A percentile compares a stretch with the other conserved stretches of the same genome.
Conservation (phyloP, 2,329 filamentous ascomycete species). For the Aspergillus latus region DNA sequence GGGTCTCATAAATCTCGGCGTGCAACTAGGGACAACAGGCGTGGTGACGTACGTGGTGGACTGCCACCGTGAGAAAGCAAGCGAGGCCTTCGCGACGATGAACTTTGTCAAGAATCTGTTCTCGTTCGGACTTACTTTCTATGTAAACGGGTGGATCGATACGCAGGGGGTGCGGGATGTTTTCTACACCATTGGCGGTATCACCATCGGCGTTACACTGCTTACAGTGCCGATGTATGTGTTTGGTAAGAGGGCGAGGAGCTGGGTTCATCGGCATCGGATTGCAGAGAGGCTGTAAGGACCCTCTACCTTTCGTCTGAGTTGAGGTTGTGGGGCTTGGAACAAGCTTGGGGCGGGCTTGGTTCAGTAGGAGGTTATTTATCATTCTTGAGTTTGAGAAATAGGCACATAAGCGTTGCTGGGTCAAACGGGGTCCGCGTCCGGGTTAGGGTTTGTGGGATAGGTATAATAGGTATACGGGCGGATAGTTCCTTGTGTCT, state of each 20-base stretch:
- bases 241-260: slow-evolving; percentile 24
- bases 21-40: slow-evolving; percentile 40
- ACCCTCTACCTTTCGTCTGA: neutral
- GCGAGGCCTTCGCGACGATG: slow-evolving; percentile 42
- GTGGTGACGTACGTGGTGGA: slow-evolving; percentile 42
- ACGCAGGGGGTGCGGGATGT: slow-evolving; percentile 38
- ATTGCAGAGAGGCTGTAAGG: slow-evolving; percentile 19
- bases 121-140: slow-evolving; percentile 36
- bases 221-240: slow-evolving; percentile 29
- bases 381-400: neutral
- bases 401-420: neutral
- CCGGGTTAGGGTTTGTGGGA: neutral
- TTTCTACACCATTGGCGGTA: slow-evolving; percentile 41
- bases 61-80: slow-evolving; percentile 40
- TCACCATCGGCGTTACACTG: slow-evolving; percentile 33
- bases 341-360: neutral
- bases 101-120: slow-evolving; percentile 43
- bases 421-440: neutral
- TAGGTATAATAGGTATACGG: neutral
- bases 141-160: slow-evolving; percentile 43
- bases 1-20: slow-evolving; percentile 37
- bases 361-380: neutral
- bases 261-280: slow-evolving; percentile 24
- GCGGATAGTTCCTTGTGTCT: too few species aligned
- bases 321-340: neutral